A percentile compares a stretch with the other conserved stretches of the same genome.
These are phyloP conservation scores for Malassezia dermatis DNA, from an alignment of 1,284 basidiomycete species.

Conservation along the genomic window DNA sequence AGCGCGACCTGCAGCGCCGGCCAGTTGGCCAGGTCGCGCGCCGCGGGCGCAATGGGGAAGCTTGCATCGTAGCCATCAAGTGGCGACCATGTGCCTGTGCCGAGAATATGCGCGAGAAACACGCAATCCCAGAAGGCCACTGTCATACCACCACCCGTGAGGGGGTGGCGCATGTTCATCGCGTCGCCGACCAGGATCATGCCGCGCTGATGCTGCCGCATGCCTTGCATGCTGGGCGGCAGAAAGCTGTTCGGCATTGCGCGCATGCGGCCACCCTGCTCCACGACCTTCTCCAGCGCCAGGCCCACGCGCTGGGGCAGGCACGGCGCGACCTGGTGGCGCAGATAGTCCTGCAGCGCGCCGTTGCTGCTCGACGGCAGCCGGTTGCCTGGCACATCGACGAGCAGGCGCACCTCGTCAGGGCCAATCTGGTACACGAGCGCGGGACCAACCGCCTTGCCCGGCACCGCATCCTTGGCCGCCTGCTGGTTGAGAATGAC, in stretches of 20 bases:
- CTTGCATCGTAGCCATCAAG: slow-evolving; percentile 7
- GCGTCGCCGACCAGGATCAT: slow-evolving; percentile 84
- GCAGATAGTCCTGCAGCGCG: slow-evolving; percentile 41
- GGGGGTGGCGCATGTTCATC: slow-evolving; percentile 98
- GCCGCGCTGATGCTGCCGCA: slow-evolving; percentile 55
- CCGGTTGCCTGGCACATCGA: slow-evolving; percentile 72
- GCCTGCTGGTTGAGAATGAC: slow-evolving; percentile 59
- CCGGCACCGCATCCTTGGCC: slow-evolving; percentile 2
- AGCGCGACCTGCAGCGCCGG: slow-evolving; percentile 25
- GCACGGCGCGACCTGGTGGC: slow-evolving; percentile 32
- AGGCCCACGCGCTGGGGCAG: slow-evolving; percentile 35
- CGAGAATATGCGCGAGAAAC: slow-evolving; percentile 36
- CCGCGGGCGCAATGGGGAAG: not conserved
- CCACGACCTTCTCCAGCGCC: slow-evolving; percentile 29
- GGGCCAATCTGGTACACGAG: slow-evolving; percentile 74
- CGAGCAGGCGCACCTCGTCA: slow-evolving; percentile 72
- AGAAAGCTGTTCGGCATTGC: slow-evolving; percentile 95
- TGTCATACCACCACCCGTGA: slow-evolving; percentile 64
- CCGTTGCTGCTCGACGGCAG: slow-evolving; percentile 65
- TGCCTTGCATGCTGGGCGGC: slow-evolving; percentile 69
- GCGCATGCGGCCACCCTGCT: slow-evolving; percentile 49
- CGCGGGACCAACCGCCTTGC: slow-evolving; percentile 58
- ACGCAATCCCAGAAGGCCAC: slow-evolving; percentile 46
- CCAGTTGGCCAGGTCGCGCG: slow-evolving; percentile 32
- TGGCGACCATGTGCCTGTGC: slow-evolving; percentile 33